phyloP scores from a whole-genome alignment of 106 monocot genomes.

The Agapanthus africanus region DNA sequence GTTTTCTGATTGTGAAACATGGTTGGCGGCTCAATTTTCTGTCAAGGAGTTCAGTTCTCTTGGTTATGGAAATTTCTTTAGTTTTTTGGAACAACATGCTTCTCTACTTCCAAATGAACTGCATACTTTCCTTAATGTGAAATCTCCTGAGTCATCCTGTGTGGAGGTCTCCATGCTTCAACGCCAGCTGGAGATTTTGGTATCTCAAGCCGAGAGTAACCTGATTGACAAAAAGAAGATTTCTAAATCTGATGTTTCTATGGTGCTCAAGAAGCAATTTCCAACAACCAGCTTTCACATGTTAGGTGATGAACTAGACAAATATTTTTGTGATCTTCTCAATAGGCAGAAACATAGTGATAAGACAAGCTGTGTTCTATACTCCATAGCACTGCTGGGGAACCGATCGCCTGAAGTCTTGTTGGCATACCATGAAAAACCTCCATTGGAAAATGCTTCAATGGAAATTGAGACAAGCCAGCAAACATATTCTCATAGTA shows the following conservation, averaged over 20 bases:
- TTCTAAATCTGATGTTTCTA: conserved; percentile 26
- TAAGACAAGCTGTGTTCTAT: conserved; percentile 35
- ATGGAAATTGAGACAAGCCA: not conserved
- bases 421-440: conserved; percentile 2
- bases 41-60: conserved; percentile 59
- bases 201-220: conserved; percentile 50
- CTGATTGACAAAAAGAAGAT: conserved; percentile 14
- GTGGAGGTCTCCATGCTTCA: conserved; percentile 36
- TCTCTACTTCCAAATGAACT: conserved; percentile 41
- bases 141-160: conserved; percentile 12
- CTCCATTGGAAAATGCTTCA: not conserved
- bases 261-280: conserved; percentile 78
- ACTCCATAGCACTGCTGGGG: conserved; percentile 55
- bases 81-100: conserved; percentile 54
- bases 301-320: conserved; percentile 26
- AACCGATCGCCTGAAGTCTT: conserved; percentile 23
- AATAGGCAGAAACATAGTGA: conserved; percentile 17
- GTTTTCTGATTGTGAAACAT: conserved; percentile 54
- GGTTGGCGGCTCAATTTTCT: conserved; percentile 61
- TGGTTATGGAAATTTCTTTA: conserved; percentile 71
- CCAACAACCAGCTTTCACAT: conserved; percentile 60
- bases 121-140: conserved; percentile 17
- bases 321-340: conserved; percentile 16
- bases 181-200: conserved; percentile 48
- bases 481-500: conserved; percentile 10